Base-by-base conservation (phyloP, 306 rosid genomes). In the Cicer pinnatifidum region DNA sequence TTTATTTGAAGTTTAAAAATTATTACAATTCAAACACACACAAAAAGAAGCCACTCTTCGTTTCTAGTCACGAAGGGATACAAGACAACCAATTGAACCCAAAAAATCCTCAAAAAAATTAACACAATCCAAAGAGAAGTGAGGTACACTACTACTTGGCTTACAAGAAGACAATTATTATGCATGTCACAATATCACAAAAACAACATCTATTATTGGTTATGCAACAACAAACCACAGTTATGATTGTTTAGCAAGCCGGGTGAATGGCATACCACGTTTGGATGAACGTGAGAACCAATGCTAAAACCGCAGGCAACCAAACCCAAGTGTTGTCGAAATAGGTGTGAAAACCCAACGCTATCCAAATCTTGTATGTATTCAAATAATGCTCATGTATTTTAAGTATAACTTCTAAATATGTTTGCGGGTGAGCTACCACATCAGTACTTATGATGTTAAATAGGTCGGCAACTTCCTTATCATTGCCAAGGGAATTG, bases 401-500 rank as follows among this genome's bases (percentile, higher is more conserved):
- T 1, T 5, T 0, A 0, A 0, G 0, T 9, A 53, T 71, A 10
- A 82, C 71, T 0, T 2, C 0, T 0, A 0, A 0, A 54, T 81
- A 76, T 38, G 7, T 7, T 1, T 0, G 7, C 11, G 2, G 1
- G 54, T 82, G 4, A 76, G 47, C 9, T 0, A 60, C 70, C 73
- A 83, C 52, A 51, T 76, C 75, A 1, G 75, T 23, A 23, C 67
- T 45, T 4, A 85, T 17, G 57, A 46, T 67, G 8, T 83, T 83
- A 53, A 83, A 81, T 16, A 58, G 77, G 0, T 47, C 0, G 9
- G 85, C 75, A 78, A 85, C 84, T 1, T 83, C 84, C 16, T 81
- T 11, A 43, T 85, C 86, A 46, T 82, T 82, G 5, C 89, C 85
- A 11, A 80, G 75, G 0, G 7, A 48, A 46, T 84, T 84, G 8